Evolutionary conservation across 2,329 filamentous ascomycete genomes (phyloP), one percentile per base, ranked within the genome.

Genomic region (Aspergillus sp.): DNA sequence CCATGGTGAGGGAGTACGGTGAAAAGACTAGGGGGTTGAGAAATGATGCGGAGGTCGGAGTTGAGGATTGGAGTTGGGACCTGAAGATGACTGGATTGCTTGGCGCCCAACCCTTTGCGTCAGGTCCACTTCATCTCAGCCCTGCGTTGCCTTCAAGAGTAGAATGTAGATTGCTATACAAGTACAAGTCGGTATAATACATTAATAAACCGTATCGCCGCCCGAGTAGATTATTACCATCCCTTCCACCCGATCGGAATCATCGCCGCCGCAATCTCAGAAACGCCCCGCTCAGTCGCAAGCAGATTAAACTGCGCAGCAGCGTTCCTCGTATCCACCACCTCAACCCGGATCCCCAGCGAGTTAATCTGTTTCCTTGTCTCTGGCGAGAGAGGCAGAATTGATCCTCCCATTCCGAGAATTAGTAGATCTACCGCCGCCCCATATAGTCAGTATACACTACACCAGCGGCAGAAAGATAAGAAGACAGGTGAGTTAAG

Each of bases 281-380:
- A 82, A 5, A 95, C 86, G 1, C 95, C 93, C 51, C 95, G 82
- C 78, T 99, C 95, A 17, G 92, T 98, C n/a, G 92, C 93, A 54
- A 99, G 78, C 68, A 99, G 73, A 71, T 99, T 99, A 75, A 95
- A 99, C 73, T 97, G 92, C 34, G 93, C 89, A 1, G 93, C 91
- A 8, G 95, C 95, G 75, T 98, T 98, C 62, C 91, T 82, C 33
- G 95, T 98, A 76, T 98, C 95, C 69, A 93, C 83, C 3, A 97
- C 83, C 69, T 99, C 95, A 5, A 98, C 82, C 57, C 91, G 82
- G 65, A 98, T 89, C 0, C 95, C 95, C 42, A 98, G 75, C 30
- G 84, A 83, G 61, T 88, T 89, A 56, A 99, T 86, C 65, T 86
- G 82, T 58, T 81, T 82, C 65, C 89, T 86, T 44, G 91, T 90